Conservation (phyloP, 345 rosid species). For the Citrus australasica region DNA sequence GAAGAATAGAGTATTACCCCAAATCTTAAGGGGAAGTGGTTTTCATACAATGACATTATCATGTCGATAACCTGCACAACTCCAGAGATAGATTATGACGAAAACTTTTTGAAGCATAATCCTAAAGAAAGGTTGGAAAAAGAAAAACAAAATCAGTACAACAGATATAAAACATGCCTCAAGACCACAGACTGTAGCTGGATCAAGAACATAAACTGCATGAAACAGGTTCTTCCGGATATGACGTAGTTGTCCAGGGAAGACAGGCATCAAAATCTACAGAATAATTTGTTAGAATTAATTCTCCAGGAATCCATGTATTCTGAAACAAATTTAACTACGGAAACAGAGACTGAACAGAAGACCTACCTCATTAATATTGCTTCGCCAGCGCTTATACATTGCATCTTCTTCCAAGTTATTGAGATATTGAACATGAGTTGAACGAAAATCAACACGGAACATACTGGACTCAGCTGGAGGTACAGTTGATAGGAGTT, state of each 20-base stretch:
- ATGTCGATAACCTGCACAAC: slow-evolving; percentile 69
- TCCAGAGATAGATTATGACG: slow-evolving; percentile 22
- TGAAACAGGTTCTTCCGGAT: slow-evolving; percentile 93
- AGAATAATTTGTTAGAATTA: slow-evolving; percentile 23
- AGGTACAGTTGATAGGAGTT: slow-evolving; percentile 62
- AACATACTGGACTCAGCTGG: slow-evolving; percentile 70
- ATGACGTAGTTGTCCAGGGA: slow-evolving; percentile 92
- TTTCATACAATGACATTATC: slow-evolving; percentile 73
- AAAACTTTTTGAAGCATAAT: slow-evolving; percentile 12
- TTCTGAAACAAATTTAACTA: background rate
- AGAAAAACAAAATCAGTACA: slow-evolving; percentile 5
- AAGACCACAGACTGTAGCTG: slow-evolving; percentile 82
- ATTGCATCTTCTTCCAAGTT: slow-evolving; percentile 97
- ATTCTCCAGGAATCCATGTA: slow-evolving; percentile 9
- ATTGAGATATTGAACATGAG: slow-evolving; percentile 87
- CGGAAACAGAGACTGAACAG: slow-evolving; percentile 8
- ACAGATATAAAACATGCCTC: slow-evolving; percentile 53
- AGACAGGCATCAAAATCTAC: slow-evolving; percentile 96
- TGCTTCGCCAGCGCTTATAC: slow-evolving; percentile 94
- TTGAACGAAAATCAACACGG: slow-evolving; percentile 88
- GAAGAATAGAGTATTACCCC: slow-evolving; percentile 84
- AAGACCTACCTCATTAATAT: slow-evolving; percentile 70
- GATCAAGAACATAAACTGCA: slow-evolving; percentile 94
- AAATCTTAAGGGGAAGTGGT: slow-evolving; percentile 82
- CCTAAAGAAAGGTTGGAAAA: background rate